Base-by-base conservation (phyloP, 2,329 filamentous ascomycete genomes). In the Sporothrix pseudoabietina region DNA sequence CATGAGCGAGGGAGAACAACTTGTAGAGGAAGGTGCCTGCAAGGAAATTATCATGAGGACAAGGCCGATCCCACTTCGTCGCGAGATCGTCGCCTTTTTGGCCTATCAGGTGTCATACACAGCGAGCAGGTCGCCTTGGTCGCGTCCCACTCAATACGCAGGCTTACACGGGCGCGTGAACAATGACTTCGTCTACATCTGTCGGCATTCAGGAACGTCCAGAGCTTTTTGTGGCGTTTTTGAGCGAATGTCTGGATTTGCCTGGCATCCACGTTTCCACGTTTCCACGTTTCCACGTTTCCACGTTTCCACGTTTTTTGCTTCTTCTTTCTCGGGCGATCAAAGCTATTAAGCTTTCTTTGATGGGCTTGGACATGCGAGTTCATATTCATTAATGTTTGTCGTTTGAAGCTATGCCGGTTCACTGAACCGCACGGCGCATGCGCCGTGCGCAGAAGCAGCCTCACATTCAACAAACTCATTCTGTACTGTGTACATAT, bases 51-150 rank as follows among this genome's bases (percentile, higher is more conserved):
- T 47, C 59, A 30, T 66, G 61, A 30, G 10, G 39, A 65, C 39
- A 30, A 26, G 61, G 39, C 4, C 10, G 10, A 65, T 70, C 52
- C 49, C 19, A 65, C 61, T 66, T 52, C 35, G 30, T 30, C 47
- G 19, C 47, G 14, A 6, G 69, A 71, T 71, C 69, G 54, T 47
- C 69, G 54, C 69, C 44, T 39, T 26, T 10, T 7, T 32, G 30
- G 57, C 70, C 57, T 66, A 66, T 65, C 59, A 66, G 35, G 44
- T 66, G 32, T 57, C 68, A 57, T 41, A 35, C 35, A 35, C 35
- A 35, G 35, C 35, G 47, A 35, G 35, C 35, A 57, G 35, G 52
- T 47, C 35, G 52, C 52, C 22, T 30, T 55, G 44, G 41, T 49
- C 44, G 47, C 66, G 66, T 70, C 32, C 30, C 44, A 44, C 65